These are phyloP conservation scores for Coniferiporia sulphurascens DNA, from an alignment of 1,284 basidiomycete species.

Conservation along the genomic window DNA sequence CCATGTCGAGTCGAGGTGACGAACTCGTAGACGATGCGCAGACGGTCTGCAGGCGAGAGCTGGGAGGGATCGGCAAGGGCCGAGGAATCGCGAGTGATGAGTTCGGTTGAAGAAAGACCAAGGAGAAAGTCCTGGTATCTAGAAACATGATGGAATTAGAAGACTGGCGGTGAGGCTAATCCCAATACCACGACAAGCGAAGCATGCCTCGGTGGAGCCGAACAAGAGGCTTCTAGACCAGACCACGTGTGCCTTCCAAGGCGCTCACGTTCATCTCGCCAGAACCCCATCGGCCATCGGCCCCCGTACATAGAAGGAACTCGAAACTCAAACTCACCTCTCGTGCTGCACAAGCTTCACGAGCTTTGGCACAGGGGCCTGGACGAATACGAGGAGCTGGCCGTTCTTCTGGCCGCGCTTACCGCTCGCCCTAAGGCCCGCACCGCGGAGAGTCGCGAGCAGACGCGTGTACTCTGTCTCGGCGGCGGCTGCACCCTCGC, in stretches of 20 bases:
- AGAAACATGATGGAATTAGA: too few relatives aligned
- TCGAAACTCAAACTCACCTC: conserved; percentile 45
- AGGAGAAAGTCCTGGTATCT: conserved; percentile 61
- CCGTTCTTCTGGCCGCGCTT: conserved; percentile 69
- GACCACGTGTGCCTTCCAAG: too few relatives aligned
- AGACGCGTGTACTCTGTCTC: conserved; percentile 65
- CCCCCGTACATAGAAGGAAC: background rate
- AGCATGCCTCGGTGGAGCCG: conserved; percentile 13
- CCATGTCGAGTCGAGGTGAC: conserved; percentile 67
- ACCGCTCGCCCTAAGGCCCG: conserved; percentile 66
- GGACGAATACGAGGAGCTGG: conserved; percentile 77
- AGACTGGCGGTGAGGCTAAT: too few relatives aligned
- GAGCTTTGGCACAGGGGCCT: conserved; percentile 62
- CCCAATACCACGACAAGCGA: too few relatives aligned
- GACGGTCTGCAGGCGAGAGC: conserved; percentile 64
- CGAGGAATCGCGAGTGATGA: conserved; percentile 32
- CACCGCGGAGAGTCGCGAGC: conserved; percentile 53
- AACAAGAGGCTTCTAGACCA: background rate
- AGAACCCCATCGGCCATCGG: too few relatives aligned
- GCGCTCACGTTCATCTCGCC: too few relatives aligned
- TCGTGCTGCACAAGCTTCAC: conserved; percentile 68
- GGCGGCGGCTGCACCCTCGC: conserved; percentile 56
- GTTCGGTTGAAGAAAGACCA: conserved; percentile 52
- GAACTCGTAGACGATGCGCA: conserved; percentile 76
- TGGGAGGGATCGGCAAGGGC: conserved; percentile 38